Evolutionary conservation across 73 alveolate genomes (phyloP), one percentile per base, ranked within the genome.

Genomic region (Diophrys appendiculata): DNA sequence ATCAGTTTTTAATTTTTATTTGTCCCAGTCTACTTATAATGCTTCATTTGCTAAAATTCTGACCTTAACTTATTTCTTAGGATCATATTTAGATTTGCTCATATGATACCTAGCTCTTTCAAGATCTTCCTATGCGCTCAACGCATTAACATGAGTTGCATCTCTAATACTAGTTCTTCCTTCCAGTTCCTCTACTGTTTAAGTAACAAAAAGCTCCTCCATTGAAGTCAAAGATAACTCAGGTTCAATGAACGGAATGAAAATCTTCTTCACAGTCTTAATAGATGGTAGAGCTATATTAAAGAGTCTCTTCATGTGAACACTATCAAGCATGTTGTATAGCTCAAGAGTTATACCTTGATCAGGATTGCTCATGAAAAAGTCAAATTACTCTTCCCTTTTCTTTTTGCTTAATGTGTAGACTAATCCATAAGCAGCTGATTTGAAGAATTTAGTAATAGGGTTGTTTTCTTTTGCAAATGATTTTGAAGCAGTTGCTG

Each of bases 301-400:
- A 64, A 65, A 60, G 24, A 82, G 1, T 53, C 65, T 82, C 68
- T 82, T 82, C 53, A 82, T 64, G 65, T 34, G 73, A 24, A 29
- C 68, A n/a, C 26, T 28, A 13, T 83, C 91, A 1, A 71, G 54
- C 60, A 18, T 18, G 18, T 43, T 43, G 18, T 43, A 43, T 11
- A 43, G 18, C 60, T 5, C 60, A 5, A 25, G 13, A 8, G 14
- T 64, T 22, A 8, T 64, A 26, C n/a, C 34, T 64, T 8, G 22
- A 26, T 65, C 23, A 32, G 81, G 72, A 32, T 70, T 70, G 33
- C 78, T 70, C 78, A 70, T 70, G 30, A 70, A 70, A 30, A 30
- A 24, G 30, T 70, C 34, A 32, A 70, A 70, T n/a, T 70, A 67
- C 29, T 70, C 78, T 67, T 33, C 34, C 34, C 78, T 13, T 70